A percentile compares a stretch with the other conserved stretches of the same genome.
phyloP scores from a whole-genome alignment of 768 basidiomycete species.

The Lepiota venenata region DNA sequence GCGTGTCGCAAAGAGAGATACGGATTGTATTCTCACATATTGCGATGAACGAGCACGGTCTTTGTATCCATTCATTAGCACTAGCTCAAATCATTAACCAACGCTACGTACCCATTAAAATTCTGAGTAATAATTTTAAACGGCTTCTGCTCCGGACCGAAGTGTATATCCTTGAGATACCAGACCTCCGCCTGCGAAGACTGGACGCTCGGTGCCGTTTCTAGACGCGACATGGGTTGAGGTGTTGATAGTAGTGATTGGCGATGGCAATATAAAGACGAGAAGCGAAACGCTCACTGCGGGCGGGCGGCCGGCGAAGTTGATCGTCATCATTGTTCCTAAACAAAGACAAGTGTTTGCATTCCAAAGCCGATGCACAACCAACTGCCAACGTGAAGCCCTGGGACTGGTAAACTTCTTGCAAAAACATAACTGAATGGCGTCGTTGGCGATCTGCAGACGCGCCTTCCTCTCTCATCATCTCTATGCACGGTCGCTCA shows the following conservation, averaged over 20 bases:
- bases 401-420: too few species aligned
- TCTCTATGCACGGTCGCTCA: slow-evolving; percentile 6
- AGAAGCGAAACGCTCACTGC: neutral
- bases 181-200: slow-evolving; percentile 61
- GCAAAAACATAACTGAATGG: neutral
- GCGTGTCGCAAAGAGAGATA: neutral
- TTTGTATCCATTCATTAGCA: slow-evolving; percentile 23
- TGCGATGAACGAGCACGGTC: slow-evolving; percentile 90
- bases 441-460: neutral
- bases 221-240: neutral
- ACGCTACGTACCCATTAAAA: slow-evolving; percentile 66
- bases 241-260: neutral
- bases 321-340: too few species aligned
- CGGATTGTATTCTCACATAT: slow-evolving; percentile 52
- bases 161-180: slow-evolving; percentile 70
- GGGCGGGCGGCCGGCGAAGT: too few species aligned
- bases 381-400: too few species aligned
- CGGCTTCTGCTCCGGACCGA: slow-evolving; percentile 31
- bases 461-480: neutral
- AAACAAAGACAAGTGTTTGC: too few species aligned
- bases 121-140: slow-evolving; percentile 79
- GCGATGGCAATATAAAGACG: neutral
- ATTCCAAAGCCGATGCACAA: too few species aligned
- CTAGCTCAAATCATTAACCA: neutral
- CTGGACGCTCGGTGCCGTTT: slow-evolving; percentile 27